Evolutionary conservation across 1,139 yeast genomes (phyloP), one percentile per base, ranked within the genome.

Genomic region (Debaryomycetaceae sp.): DNA sequence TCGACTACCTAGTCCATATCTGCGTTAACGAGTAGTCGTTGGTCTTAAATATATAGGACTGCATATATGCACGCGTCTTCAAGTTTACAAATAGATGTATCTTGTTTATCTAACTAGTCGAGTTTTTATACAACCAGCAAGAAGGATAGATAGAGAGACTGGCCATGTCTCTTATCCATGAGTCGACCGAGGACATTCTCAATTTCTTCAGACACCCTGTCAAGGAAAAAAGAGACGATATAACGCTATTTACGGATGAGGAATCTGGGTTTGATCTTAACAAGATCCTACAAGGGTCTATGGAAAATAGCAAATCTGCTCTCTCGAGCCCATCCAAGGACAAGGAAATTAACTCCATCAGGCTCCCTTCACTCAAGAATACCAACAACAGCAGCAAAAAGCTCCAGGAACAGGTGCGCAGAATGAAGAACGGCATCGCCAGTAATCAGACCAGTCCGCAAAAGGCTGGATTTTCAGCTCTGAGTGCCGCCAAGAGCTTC

Each of bases 1-100:
- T 85, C 56, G 78, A 73, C 38, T 73, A 73, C 50, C 60, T 75
- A 52, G 68, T 67, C 3, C 78, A 74, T 52, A 59, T 75, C 5
- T 62, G 66, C 38, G 78, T 74, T 11, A 72, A 69, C 46, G 68
- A 65, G 29, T 63, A 52, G 41, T 34, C 13, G 8, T 36, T 6
- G 34, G 20, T 39, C 34, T 23, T 40, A 27, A n/a, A 17, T 8
- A 17, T 22, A 17, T 29, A 11, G 34, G 46, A 45, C 48, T 48
- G 51, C 42, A 48, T 43, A 46, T 43, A 45, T 34, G 24, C 11
- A 39, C 20, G 17, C 22, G 34, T 38, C n/a, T 22, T 36, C 39
- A 14, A 42, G 50, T 47, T 47, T 47, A 47, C 48, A 47, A 45
- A 47, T 31, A 43, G 41, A 38, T 6, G 24, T 9, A 5, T 38